These are phyloP conservation scores for Gonium pectorale DNA, from an alignment of 139 green algal species.

Conservation along the genomic window DNA sequence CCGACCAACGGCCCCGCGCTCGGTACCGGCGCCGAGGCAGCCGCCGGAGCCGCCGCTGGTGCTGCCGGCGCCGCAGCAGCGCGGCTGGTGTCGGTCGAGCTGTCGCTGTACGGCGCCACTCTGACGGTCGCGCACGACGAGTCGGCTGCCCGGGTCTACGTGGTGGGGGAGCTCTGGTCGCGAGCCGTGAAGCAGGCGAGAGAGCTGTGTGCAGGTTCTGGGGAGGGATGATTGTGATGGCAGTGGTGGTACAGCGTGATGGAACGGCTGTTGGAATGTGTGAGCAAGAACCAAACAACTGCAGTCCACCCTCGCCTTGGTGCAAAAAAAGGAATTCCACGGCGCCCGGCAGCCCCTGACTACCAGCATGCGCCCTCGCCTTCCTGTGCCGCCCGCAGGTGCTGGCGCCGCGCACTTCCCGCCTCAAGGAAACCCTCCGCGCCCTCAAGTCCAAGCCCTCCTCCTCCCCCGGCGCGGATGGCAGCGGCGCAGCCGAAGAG, in stretches of 20 bases:
- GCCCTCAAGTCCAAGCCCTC: neutral
- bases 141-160: slow-evolving; percentile 53
- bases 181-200: slow-evolving; percentile 73
- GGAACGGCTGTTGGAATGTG: no score
- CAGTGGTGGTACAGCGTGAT: no score
- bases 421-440: neutral
- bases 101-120: slow-evolving; percentile 50
- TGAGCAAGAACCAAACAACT: no score
- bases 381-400: slow-evolving; percentile 9
- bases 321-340: no score
- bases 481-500: neutral
- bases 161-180: slow-evolving; percentile 70
- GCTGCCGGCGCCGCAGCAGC: neutral
- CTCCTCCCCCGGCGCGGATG: neutral
- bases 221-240: no score
- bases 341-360: no score
- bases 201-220: no score
- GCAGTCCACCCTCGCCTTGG: no score
- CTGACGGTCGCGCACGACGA: slow-evolving; percentile 62
- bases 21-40: neutral
- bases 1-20: neutral
- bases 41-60: neutral
- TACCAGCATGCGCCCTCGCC: no score
- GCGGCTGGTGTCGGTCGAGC: slow-evolving; percentile 37
- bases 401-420: neutral